Conservation (phyloP, 73 alveolate genomes). For the Uronychia setigera region DNA sequence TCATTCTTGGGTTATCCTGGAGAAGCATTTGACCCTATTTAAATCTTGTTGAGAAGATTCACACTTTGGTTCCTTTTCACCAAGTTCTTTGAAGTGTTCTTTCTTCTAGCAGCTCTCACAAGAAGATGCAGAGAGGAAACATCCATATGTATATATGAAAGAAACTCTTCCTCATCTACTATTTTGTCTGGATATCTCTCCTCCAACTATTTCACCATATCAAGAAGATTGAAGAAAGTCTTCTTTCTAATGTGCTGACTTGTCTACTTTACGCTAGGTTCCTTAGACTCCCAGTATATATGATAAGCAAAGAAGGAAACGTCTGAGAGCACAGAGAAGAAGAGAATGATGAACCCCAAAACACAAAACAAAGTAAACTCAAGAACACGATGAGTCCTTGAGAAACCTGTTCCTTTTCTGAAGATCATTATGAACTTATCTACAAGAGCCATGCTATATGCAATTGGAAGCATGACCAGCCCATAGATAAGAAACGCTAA, state of each 20-base stretch:
- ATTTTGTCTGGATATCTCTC: background rate
- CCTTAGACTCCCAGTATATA: background rate
- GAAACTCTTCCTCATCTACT: background rate
- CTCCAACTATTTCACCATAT: background rate
- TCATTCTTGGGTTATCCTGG: too few relatives aligned
- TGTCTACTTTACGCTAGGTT: background rate
- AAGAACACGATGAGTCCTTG: background rate
- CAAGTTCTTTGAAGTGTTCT: background rate
- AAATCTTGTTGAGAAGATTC: background rate
- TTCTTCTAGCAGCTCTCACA: background rate
- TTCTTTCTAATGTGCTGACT: background rate
- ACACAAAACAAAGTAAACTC: background rate
- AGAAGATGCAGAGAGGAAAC: background rate
- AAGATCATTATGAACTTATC: background rate
- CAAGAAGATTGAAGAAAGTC: background rate
- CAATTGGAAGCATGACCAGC: slow-evolving; percentile 2
- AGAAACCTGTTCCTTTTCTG: background rate
- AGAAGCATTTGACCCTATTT: too few relatives aligned
- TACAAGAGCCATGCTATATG: background rate
- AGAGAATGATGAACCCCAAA: background rate
- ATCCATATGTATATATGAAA: background rate
- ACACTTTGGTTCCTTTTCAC: background rate
- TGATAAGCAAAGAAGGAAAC: background rate
- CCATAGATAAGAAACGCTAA: background rate
- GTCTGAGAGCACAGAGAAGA: background rate